Conservation (phyloP, 345 rosid genomes). For the Orychophragmus violaceus region DNA sequence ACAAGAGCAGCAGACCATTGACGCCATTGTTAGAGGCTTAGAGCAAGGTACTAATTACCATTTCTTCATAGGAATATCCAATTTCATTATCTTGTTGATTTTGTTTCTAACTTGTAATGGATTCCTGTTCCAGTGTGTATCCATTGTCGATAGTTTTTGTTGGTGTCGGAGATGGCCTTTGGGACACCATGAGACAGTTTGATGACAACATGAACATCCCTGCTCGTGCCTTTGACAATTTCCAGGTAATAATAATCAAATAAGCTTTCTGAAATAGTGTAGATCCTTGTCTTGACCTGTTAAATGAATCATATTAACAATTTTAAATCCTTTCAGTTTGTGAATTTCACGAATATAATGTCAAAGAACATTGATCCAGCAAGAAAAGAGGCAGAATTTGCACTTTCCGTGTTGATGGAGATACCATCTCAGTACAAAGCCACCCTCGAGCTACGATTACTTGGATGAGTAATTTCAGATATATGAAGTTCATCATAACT, state of each 20-base stretch:
- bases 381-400: constrained; percentile 71
- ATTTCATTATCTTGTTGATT: too few relatives aligned
- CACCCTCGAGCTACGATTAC: constrained; percentile 65
- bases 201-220: constrained; percentile 98
- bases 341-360: constrained; percentile 85
- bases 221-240: constrained; percentile 75
- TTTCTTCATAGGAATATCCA: too few relatives aligned
- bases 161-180: constrained; percentile 95
- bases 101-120: constrained; percentile 3
- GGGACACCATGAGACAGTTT: constrained; percentile 93
- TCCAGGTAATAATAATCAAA: constrained; percentile 38
- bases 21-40: constrained; percentile 83
- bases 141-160: constrained; percentile 85
- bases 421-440: constrained; percentile 88
- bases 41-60: constrained; percentile 61
- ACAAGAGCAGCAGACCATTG: constrained; percentile 74
- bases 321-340: constrained; percentile 60
- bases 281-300: not conserved
- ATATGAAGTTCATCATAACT: too few relatives aligned
- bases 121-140: constrained; percentile 45
- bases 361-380: constrained; percentile 51
- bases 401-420: constrained; percentile 88
- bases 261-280: not conserved
- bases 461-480: constrained; percentile 46
- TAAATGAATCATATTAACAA: not conserved